Evolutionary conservation across 208 protist genomes (phyloP), one percentile per base, ranked within the genome.

Genomic region (Wallacemonas sp.): DNA sequence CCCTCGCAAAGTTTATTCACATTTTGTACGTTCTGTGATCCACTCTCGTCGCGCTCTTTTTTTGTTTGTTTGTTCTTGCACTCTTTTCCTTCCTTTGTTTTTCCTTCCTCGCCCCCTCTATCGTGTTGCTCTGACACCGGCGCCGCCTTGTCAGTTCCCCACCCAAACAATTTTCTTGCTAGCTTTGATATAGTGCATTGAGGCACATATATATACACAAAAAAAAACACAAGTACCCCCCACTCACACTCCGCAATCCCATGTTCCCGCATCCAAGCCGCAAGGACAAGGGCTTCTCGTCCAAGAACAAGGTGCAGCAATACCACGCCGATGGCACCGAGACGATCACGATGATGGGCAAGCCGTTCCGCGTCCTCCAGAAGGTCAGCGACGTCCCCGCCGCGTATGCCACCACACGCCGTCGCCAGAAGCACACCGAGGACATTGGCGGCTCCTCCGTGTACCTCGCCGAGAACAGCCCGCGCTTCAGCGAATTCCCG

Each of bases 311-410:
- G 78, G 72, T 93, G 23, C 80, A 90, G 84, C 83, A 86, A 60
- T 88, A 91, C 62, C 80, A 95, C 62, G 74, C 74, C 2, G 86
- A 92, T 72, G 89, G 89, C 54, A 78, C 68, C 26, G 81, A 92
- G 62, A 82, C 81, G 2, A 92, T 95, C 66, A 80, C 87, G 33
- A 66, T 92, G 29, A 91, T 91, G 84, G 89, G 89, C n/a, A 79
- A 80, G 47, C 80, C 83, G 2, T 95, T 93, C 65, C 85, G 80
- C 55, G 85, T 95, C 38, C 61, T 93, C 27, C 74, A 90, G 56
- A 87, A 87, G 68, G 71, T 94, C 41, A 65, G 74, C 44, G 78
- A 88, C 39, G 62, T 77, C 36, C 55, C 79, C 19, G 60, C 75
- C n/a, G 61, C 70, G 26, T 80, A 77, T 70, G 52, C 66, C 38